A percentile compares a stretch with the other conserved stretches of the same genome.
Evolutionary conservation across 352 stramenopile species (phyloP).

Genomic region (Phytophthora foliorum): DNA sequence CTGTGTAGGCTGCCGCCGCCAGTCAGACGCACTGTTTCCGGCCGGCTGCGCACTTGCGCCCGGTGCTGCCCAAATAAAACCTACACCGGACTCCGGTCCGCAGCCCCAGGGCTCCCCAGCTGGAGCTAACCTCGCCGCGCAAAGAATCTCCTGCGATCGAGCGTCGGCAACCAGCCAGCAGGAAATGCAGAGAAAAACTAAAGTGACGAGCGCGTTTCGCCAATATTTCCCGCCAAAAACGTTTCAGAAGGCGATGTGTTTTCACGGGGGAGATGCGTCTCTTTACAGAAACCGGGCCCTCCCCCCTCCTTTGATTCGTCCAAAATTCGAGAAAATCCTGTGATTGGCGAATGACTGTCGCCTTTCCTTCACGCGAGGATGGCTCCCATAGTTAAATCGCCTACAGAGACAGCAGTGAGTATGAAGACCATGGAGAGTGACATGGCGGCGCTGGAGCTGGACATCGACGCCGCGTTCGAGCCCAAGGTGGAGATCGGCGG

Average conservation of each 20-base stretch:
- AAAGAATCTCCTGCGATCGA: constrained; percentile 30
- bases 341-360: not conserved
- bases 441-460: constrained; percentile 41
- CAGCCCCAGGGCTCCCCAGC: not conserved
- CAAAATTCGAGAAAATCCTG: constrained; percentile 6
- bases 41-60: constrained; percentile 9
- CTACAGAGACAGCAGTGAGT: not conserved
- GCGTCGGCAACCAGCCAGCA: constrained; percentile 7
- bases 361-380: constrained; percentile 9
- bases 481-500: constrained; percentile 33
- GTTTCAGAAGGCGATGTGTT: constrained; percentile 21
- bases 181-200: constrained; percentile 2
- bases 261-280: constrained; percentile 23
- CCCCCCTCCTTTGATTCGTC: constrained; percentile 2
- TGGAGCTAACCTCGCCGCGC: constrained; percentile 14
- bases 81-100: constrained; percentile 7
- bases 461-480: constrained; percentile 33
- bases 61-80: constrained; percentile 34
- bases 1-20: constrained; percentile 25
- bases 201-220: constrained; percentile 18
- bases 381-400: constrained; percentile 20
- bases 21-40: constrained; percentile 1
- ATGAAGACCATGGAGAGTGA: constrained; percentile 45
- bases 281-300: constrained; percentile 9
- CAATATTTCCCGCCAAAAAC: constrained; percentile 3